Base-by-base conservation (phyloP, 805 yeast species). In the Candida orba region DNA sequence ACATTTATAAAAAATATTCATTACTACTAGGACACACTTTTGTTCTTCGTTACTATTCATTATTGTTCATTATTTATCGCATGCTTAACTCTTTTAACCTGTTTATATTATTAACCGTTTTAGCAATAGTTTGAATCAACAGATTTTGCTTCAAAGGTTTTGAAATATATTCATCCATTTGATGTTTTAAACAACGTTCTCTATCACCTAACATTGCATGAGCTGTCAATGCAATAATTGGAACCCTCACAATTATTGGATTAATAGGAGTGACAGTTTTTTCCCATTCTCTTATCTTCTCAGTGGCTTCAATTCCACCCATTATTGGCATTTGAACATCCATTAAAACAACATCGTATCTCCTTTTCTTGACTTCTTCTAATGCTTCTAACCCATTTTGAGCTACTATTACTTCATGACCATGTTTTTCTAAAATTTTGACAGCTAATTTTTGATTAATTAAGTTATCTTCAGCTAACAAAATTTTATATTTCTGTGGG, bases 321-420 rank as follows among this genome's bases (percentile, higher is more conserved):
- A 87, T 88, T 14, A 85, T 86, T 8, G 95, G 95, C 96, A 87
- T 87, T 62, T 87, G 96, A 37, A 87, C 95, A 66, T 87, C 95
- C 96, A 87, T 87, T 52, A 87, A 73, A 17, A 87, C 84, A 38
- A 84, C 90, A 59, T 87, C 95, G 59, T 81, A 87, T 39, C 73
- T 71, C 48, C 73, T 76, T 51, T 74, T 71, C 59, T 79, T 71
- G 37, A 85, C 79, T 1, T 89, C 90, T 47, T 85, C 86, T 51
- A 78, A 74, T 1, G 95, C 95, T 53, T 86, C 87, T 46, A 76
- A 69, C 14, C 96, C 95, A 62, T 87, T 87, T 59, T 84, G 91
- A 7, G 86, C 95, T 38, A 87, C 95, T 46, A 79, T 81, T 12
- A 87, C 90, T 45, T 74, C 71, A 64, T 87, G 95, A 24, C 91